A percentile compares a stretch with the other conserved stretches of the same genome.
Evolutionary conservation across 1,284 basidiomycete species (phyloP).

Genomic region (Puccinia polysora): DNA sequence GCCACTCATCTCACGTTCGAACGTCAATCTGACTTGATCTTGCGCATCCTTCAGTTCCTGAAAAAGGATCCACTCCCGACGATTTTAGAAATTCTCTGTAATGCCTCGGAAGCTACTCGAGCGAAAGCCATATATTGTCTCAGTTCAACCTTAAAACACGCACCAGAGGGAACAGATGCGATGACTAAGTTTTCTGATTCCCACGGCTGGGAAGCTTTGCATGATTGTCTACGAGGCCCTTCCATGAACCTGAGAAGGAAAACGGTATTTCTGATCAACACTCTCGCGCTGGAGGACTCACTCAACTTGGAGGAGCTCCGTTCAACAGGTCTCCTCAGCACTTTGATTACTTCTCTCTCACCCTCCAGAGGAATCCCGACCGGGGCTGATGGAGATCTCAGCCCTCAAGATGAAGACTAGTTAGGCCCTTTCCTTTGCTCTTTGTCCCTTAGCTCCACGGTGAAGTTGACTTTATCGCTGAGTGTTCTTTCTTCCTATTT

Average conservation of each 20-base stretch:
- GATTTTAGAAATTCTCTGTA: conserved; percentile 24
- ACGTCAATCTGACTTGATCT: neutral
- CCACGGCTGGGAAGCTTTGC: conserved; percentile 25
- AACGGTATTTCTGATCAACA: conserved; percentile 39
- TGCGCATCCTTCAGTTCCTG: conserved; percentile 21
- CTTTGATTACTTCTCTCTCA: conserved; percentile 24
- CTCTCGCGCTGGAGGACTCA: conserved; percentile 16
- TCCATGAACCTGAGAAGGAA: conserved; percentile 36
- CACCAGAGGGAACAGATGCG: conserved; percentile 14
- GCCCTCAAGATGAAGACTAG: conserved; percentile 41
- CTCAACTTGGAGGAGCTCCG: conserved; percentile 27
- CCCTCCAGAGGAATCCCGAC: conserved; percentile 38
- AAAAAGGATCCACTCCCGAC: conserved; percentile 37
- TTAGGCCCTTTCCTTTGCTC: neutral
- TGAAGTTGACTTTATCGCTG: neutral
- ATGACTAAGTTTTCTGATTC: conserved; percentile 7
- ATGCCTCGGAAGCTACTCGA: conserved; percentile 19
- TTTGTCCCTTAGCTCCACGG: neutral
- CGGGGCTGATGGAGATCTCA: conserved; percentile 30
- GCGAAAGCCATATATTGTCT: conserved; percentile 42
- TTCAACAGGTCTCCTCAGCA: conserved; percentile 19
- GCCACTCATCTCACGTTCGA: neutral
- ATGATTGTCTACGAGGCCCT: conserved; percentile 27
- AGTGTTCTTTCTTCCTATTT: neutral
- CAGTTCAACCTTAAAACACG: conserved; percentile 35